Evolutionary conservation across 1,284 basidiomycete genomes (phyloP).

Genomic region (Cutaneotrichosporon cyanovorans): DNA sequence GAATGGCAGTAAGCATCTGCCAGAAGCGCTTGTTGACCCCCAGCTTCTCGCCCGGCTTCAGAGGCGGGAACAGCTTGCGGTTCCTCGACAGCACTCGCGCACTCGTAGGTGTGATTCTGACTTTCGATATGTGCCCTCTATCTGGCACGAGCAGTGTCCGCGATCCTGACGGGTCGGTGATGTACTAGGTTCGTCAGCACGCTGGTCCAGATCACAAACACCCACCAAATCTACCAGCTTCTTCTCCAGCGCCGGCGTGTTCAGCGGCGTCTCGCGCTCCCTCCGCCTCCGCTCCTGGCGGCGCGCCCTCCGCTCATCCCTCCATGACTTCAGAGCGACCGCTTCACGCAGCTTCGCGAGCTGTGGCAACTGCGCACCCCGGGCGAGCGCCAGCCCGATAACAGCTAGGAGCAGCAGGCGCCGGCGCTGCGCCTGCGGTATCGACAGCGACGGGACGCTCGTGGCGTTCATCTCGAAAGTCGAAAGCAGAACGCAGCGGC

Average conservation of each 20-base stretch:
- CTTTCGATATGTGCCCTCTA: constrained; percentile 56
- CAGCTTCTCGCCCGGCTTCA: constrained; percentile 51
- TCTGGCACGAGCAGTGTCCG: constrained; percentile 63
- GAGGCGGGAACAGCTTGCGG: constrained; percentile 28
- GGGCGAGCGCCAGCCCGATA: constrained; percentile 12
- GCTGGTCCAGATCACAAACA: too few species aligned
- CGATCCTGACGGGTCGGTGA: constrained; percentile 48
- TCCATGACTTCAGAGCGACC: constrained; percentile 26
- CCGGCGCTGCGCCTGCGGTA: constrained; percentile 12
- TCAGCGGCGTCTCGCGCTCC: constrained; percentile 40
- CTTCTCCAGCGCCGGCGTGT: constrained; percentile 45
- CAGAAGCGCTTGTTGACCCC: constrained; percentile 73
- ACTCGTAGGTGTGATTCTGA: constrained; percentile 46
- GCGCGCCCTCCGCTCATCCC: constrained; percentile 17
- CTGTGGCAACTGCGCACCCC: background rate
- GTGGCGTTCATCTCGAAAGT: constrained; percentile 12
- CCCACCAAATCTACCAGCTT: constrained; percentile 44
- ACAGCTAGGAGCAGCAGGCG: constrained; percentile 14
- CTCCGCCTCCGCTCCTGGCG: constrained; percentile 29
- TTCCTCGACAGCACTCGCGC: constrained; percentile 27
- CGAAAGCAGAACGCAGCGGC: too few species aligned
- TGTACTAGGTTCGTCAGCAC: constrained; percentile 41
- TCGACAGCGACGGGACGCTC: constrained; percentile 11
- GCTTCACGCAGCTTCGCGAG: constrained; percentile 11
- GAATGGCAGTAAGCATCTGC: constrained; percentile 66